Evolutionary conservation across 2,329 filamentous ascomycete genomes (phyloP), one percentile per base, ranked within the genome.

Genomic region (Aureobasidium sp.): DNA sequence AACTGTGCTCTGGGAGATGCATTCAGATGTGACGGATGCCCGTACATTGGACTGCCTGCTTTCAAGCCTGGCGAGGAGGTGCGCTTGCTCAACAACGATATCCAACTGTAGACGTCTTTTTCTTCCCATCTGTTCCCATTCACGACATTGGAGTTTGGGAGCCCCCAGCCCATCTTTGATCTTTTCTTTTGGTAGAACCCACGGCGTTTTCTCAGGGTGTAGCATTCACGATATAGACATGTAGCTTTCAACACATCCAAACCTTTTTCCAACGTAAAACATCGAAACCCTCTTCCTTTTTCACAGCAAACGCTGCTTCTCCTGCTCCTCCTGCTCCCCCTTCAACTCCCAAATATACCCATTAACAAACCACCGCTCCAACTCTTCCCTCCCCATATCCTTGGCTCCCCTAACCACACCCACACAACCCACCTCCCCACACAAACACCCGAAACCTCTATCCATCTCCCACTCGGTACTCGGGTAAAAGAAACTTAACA

Each of bases 21-120:
- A 0, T 82, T 81, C 69, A 71, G 81, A 21, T 83, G 81, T 65
- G 79, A 82, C 66, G 81, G 83, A 2, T 89, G 86, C 69, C 92
- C 92, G 1, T 96, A 94, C 71, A 89, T 95, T 68, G 92, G 92
- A 4, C 81, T 99, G 66, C 94, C 94, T 15, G 89, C 94, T 4
- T 99, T 99, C 80, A 96, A 96, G 79, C 91, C 91, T 3, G 94
- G 94, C 17, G 92, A 99, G 78, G 91, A 97, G 77, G 91, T 97
- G 54, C 82, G 86, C 69, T 79, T 99, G 62, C 72, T 96, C 69
- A 93, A 95, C 73, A 90, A 95, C 66, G 84, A 90, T 69, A 84
- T 90, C 62, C 92, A 96, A 77, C 77, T 96, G 70, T 96, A 70
- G 74, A 49, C 10, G 47, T 45, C 15, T 40, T 15, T 15, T 40